These are phyloP conservation scores for Verbena officinalis DNA, from an alignment of 257 asterid species.

Conservation along the genomic window DNA sequence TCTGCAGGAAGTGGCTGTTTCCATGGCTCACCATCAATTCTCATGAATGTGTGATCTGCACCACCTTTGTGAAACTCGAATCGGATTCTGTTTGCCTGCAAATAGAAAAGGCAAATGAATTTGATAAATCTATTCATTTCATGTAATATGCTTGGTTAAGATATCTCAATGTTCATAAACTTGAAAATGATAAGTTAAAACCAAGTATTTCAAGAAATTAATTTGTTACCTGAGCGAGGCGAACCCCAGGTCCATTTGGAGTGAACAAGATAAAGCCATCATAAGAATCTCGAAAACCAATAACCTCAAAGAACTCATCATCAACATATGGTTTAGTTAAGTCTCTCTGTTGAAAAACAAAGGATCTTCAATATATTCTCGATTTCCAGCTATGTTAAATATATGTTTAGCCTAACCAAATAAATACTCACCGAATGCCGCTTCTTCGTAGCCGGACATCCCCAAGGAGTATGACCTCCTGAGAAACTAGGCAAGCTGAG, in stretches of 20 bases:
- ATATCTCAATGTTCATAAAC: too few species aligned
- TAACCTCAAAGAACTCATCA: slow-evolving; percentile 86
- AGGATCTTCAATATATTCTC: not conserved
- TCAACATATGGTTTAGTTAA: slow-evolving; percentile 88
- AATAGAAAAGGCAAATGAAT: not conserved
- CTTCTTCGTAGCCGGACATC: slow-evolving; percentile 68
- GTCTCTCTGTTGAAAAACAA: slow-evolving; percentile 59
- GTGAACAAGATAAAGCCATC: slow-evolving; percentile 79
- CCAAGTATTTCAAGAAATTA: not conserved
- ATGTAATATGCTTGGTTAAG: too few species aligned
- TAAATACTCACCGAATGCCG: slow-evolving; percentile 57
- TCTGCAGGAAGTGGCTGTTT: slow-evolving; percentile 92
- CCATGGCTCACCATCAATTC: slow-evolving; percentile 99
- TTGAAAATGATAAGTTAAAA: too few species aligned
- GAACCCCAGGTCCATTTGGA: slow-evolving; percentile 95
- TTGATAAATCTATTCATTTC: not conserved
- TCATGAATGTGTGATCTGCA: slow-evolving; percentile 82
- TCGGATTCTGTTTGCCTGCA: slow-evolving; percentile 73
- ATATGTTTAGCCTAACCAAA: slow-evolving; percentile 8
- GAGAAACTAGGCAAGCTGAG: slow-evolving; percentile 97
- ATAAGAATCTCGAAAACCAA: slow-evolving; percentile 98
- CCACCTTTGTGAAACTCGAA: slow-evolving; percentile 91
- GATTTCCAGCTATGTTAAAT: slow-evolving; percentile 1
- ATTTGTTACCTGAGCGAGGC: slow-evolving; percentile 80
- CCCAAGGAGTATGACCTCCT: slow-evolving; percentile 99